Evolutionary conservation across 352 stramenopile species (phyloP).

Genomic region (Salisapilia sapeloensis): DNA sequence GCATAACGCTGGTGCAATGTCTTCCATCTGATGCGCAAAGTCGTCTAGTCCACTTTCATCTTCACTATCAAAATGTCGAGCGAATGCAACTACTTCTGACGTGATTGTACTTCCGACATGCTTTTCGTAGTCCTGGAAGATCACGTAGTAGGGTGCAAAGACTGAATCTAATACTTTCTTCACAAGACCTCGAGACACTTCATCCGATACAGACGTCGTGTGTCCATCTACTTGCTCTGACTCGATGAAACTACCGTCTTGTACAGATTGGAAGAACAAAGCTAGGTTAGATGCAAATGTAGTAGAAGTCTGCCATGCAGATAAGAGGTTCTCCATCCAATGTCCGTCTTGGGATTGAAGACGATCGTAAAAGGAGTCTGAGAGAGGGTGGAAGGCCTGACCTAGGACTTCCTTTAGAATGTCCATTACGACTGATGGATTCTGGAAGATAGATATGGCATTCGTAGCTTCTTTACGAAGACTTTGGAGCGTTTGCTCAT

Average conservation of each 20-base stretch:
- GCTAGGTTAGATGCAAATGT: conserved; percentile 21
- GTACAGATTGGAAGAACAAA: conserved; percentile 19
- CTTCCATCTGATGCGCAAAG: conserved; percentile 43
- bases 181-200: conserved; percentile 1
- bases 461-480: conserved; percentile 28
- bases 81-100: conserved; percentile 17
- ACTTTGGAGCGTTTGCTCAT: conserved; percentile 28
- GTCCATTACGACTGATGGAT: too few relatives aligned
- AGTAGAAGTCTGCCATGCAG: conserved; percentile 22
- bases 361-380: conserved; percentile 30
- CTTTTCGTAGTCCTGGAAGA: conserved; percentile 33
- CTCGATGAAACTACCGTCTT: conserved; percentile 4
- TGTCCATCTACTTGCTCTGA: conserved; percentile 2
- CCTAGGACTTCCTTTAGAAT: too few relatives aligned
- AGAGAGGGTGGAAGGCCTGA: too few relatives aligned
- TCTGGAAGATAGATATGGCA: conserved; percentile 28
- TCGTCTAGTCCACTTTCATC: conserved; percentile 19
- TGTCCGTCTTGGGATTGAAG: conserved; percentile 15
- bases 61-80: conserved; percentile 12
- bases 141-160: conserved; percentile 31
- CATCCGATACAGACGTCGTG: conserved; percentile 1
- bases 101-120: conserved; percentile 21
- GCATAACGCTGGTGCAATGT: conserved; percentile 19
- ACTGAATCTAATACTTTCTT: conserved; percentile 8
- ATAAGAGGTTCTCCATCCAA: conserved; percentile 15